Evolutionary conservation across 1,139 yeast genomes (phyloP), one percentile per base, ranked within the genome.

Genomic region (Kluyveromyces sp.): DNA sequence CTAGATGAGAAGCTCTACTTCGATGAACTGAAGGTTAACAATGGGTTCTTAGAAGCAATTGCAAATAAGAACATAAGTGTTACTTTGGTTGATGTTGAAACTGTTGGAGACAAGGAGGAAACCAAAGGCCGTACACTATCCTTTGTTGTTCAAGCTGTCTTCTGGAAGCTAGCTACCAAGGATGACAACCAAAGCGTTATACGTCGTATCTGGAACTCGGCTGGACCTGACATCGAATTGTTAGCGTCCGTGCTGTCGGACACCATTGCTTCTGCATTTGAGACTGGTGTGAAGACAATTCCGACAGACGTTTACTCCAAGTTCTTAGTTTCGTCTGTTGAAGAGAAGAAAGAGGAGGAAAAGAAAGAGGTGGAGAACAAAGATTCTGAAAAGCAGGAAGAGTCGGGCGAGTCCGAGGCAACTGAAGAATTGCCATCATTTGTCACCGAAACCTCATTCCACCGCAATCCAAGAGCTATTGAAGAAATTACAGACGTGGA

Each of bases 201-300:
- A 48, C 83, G 86, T 64, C 83, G 82, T 64, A 77, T 87, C 55
- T 78, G 83, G 60, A 85, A 82, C 60, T 83, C 94, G 19, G 81
- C 82, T 51, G 94, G 95, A 44, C 77, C 83, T 46, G 87, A 81
- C 48, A 83, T 86, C 49, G 96, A 86, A 66, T 73, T 86, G 47
- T 75, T 86, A 53, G 94, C 89, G 22, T 83, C 89, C 15, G 94
- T 87, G 38, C 76, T 86, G 55, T 83, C 84, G 49, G 79, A 78
- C 52, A 77, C 86, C 43, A 74, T 82, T 50, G 72, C 70, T 44
- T 70, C 70, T 49, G 75, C 75, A 19, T 70, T 74, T 44, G 75
- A 72, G 38, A 66, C 68, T 54, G 79, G 75, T 28, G 66, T 78
- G 48, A 73, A 72, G 48, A 68, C 69, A 28, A 46, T 50, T 12